Evolutionary conservation across 2,329 filamentous ascomycete genomes (phyloP).

Genomic region (Alternaria gaisen): DNA sequence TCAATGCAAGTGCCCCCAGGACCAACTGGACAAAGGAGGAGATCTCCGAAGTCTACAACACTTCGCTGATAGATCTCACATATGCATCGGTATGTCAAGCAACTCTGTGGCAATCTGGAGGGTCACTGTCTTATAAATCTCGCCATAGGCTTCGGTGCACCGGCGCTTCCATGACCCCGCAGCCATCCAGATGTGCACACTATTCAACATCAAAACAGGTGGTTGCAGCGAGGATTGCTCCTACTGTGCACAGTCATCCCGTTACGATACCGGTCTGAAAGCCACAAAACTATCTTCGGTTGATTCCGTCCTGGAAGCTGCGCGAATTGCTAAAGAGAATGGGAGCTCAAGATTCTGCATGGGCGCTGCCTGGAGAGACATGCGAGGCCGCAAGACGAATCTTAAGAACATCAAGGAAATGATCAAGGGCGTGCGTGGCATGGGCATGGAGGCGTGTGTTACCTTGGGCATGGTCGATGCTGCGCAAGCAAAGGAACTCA

Average conservation of each 20-base stretch:
- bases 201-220: slow-evolving; percentile 97
- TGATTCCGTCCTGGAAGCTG: slow-evolving; percentile 81
- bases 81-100: slow-evolving; percentile 70
- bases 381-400: slow-evolving; percentile 86
- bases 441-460: slow-evolving; percentile 94
- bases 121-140: slow-evolving; percentile 9
- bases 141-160: slow-evolving; percentile 73
- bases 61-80: slow-evolving; percentile 79
- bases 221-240: slow-evolving; percentile 93
- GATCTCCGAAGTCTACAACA: slow-evolving; percentile 82
- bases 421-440: slow-evolving; percentile 78
- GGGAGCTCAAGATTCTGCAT: slow-evolving; percentile 94
- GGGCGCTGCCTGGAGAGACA: slow-evolving; percentile 93
- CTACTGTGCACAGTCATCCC: slow-evolving; percentile 89
- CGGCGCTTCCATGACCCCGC: slow-evolving; percentile 84
- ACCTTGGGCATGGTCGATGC: slow-evolving; percentile 92
- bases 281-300: slow-evolving; percentile 82
- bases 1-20: slow-evolving; percentile 68
- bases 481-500: slow-evolving; percentile 81
- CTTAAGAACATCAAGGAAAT: slow-evolving; percentile 86
- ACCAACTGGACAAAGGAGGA: slow-evolving; percentile 84
- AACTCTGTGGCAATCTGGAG: not conserved
- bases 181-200: slow-evolving; percentile 88
- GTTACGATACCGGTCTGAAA: slow-evolving; percentile 79
- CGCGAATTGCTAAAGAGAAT: slow-evolving; percentile 78